Percentiles rank a stretch among this genome's conserved stretches.
phyloP scores from a whole-genome alignment of 1,139 yeast genomes.

The Arxiozyma heterogenica region DNA sequence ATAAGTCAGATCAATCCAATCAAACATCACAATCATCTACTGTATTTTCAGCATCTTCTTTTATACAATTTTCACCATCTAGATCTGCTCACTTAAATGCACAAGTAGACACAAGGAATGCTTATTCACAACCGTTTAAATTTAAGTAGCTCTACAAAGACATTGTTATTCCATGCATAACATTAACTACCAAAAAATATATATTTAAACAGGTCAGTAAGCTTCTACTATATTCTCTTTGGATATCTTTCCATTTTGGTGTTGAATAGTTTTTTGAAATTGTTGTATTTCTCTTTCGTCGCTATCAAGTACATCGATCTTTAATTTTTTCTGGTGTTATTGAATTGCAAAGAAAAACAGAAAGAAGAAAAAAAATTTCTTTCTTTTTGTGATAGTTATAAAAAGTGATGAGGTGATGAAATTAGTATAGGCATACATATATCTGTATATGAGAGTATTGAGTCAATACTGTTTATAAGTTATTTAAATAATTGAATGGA shows the following conservation, averaged over 20 bases:
- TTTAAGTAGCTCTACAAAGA: background rate
- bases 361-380: too few species aligned
- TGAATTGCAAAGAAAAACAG: background rate
- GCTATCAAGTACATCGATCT: background rate
- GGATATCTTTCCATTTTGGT: background rate
- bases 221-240: background rate
- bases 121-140: slow-evolving; percentile 27
- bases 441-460: too few species aligned
- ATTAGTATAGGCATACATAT: background rate
- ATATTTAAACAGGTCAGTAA: background rate
- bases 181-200: background rate
- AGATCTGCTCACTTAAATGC: slow-evolving; percentile 15
- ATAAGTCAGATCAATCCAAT: background rate
- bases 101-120: slow-evolving; percentile 22
- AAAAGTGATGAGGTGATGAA: background rate
- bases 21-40: slow-evolving; percentile 6
- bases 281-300: too few species aligned
- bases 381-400: too few species aligned
- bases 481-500: background rate
- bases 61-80: slow-evolving; percentile 20
- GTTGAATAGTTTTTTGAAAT: too few species aligned
- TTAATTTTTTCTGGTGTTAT: too few species aligned
- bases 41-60: background rate
- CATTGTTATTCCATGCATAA: background rate
- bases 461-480: background rate